Evolutionary conservation across 345 rosid genomes (phyloP), one percentile per base, ranked within the genome.

Genomic region (Sapria himalayana): DNA sequence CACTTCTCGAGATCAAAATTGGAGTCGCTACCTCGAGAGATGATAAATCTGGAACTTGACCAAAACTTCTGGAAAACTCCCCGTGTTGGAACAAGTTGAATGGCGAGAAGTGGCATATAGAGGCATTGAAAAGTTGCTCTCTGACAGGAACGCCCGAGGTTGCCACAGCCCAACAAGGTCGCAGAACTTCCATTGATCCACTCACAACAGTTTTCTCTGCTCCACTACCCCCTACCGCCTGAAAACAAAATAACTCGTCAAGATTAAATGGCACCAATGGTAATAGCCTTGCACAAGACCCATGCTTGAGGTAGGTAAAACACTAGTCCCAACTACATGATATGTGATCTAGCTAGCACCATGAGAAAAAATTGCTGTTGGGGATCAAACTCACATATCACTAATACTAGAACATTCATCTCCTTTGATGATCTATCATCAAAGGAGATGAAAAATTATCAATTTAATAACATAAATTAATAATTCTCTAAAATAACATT

Each of bases 171-270:
- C 84, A 81, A 46, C 93, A 81, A 13, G 93, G 93, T 23, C 61
- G 69, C 53, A 76, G 70, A 39, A 81, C 76, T 50, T 81, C 93
- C 74, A 69, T 71, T 25, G 84, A 71, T 58, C 93, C 81, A 49
- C 80, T 76, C 33, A 73, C 68, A 47, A 74, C 93, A 55, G 76
- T 73, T 55, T 68, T 67, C 59, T 71, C 93, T 0, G 76, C 86
- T 63, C 62, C 93, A 73, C 74, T 70, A 61, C 93, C 93, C 25
- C 99, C 95, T 20, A 91, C 95, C 56, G 92, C 81, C 99, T 91
- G 62, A 53, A 59, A 45, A 45, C 41, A 24, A 53, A 36, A 36
- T 47, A 34, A 9, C n/a, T n/a, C n/a, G n/a, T n/a, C n/a, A n/a
- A n/a, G n/a, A n/a, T n/a, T n/a, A n/a, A n/a, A n/a, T n/a, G n/a